phyloP scores from a whole-genome alignment of 306 rosid genomes.

The Mimosa bimucronata region DNA sequence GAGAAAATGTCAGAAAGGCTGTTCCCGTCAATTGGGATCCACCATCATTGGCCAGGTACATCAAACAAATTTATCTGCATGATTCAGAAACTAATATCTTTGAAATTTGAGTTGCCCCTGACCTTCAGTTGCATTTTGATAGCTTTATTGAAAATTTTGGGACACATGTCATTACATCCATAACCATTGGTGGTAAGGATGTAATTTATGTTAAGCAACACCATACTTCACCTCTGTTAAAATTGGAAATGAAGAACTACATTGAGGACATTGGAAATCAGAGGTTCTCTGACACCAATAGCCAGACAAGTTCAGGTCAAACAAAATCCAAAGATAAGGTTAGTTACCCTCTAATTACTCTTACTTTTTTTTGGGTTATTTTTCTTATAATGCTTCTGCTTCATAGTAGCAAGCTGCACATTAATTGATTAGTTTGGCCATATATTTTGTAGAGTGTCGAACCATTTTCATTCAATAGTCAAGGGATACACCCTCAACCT shows the following conservation, averaged over 20 bases:
- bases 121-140: constrained; percentile 39
- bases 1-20: constrained; percentile 66
- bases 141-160: constrained; percentile 93
- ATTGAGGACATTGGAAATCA: constrained; percentile 74
- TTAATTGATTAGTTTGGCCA: constrained; percentile 11
- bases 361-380: neutral
- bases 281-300: constrained; percentile 67
- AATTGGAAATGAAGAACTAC: constrained; percentile 76
- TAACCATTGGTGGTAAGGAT: constrained; percentile 93
- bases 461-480: constrained; percentile 72
- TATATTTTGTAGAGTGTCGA: constrained; percentile 58
- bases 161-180: constrained; percentile 79
- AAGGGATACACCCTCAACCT: constrained; percentile 92
- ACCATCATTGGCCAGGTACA: constrained; percentile 73
- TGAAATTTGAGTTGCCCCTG: constrained; percentile 33
- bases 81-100: constrained; percentile 27
- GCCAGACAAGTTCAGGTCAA: constrained; percentile 62
- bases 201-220: constrained; percentile 84
- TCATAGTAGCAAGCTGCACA: constrained; percentile 19
- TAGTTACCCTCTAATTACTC: constrained; percentile 45
- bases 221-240: constrained; percentile 71
- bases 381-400: constrained; percentile 12
- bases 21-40: constrained; percentile 82
- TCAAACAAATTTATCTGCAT: constrained; percentile 25
- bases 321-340: constrained; percentile 80